Base-by-base conservation (phyloP, 371 early-diverging fungal genomes). In the Capillidium rhysosporum region DNA sequence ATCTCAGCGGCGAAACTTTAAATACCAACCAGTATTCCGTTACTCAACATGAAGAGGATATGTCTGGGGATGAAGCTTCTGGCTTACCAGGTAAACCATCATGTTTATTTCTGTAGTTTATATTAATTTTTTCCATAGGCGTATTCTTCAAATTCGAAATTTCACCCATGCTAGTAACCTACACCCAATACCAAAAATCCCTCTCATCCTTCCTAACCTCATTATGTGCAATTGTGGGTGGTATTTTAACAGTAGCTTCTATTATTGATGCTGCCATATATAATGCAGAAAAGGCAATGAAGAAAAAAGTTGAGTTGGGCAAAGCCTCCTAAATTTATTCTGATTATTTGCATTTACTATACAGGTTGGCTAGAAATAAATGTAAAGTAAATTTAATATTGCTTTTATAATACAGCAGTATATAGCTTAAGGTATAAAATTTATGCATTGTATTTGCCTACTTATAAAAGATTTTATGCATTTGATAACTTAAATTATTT, bases 131-230 rank as follows among this genome's bases (percentile, higher is more conserved):
- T 24, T 14, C 51, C 21, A 39, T 61, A 69, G 92, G 96, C 26
- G 79, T 95, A 21, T 92, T 90, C 61, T 88, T 97, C 65, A 80
- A 87, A 62, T 85, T 79, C 69, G 95, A 97, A 30, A 97, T 97
- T 49, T 94, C 95, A 12, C 95, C 97, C 0, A 92, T 97, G 92
- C 68, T 84, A 31, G 86, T 97, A 49, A 82, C 79, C 31, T 88
- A 90, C 60, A 73, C 69, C 4, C 89, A 97, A 67, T 71, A 75
- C 49, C 73, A 76, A 48, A 75, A 81, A 56, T 86, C 94, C 16
- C 82, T 94, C 49, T 63, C 80, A 10, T 81, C 82, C 53, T 89
- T 97, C 59, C 56, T 97, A 38, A 91, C 94, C 8, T 80, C 82
- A 30, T 74, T 90, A 3, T 90, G 91, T 58, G 93, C 92, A 8